Base-by-base conservation (phyloP, 2,329 filamentous ascomycete genomes). In the Sphaceloma murrayae region DNA sequence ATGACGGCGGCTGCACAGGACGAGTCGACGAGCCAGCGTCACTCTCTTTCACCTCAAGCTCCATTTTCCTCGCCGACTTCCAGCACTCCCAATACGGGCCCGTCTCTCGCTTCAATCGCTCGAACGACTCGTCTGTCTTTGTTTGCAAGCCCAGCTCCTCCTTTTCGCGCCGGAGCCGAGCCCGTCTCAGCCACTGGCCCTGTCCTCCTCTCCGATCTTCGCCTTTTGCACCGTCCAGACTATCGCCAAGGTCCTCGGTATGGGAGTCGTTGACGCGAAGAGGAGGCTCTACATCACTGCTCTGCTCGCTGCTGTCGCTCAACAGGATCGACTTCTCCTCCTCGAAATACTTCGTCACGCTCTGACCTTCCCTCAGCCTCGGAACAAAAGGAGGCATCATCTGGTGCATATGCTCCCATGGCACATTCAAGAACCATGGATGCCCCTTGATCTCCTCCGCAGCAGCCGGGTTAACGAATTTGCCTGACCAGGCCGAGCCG, bases 401-500 rank as follows among this genome's bases (percentile, higher is more conserved):
- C 24, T 73, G 64, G 55, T 91, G 82, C 11, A 94, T 63, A 1
- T 74, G 74, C 10, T 82, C 76, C 91, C 86, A 96, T 1, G 77
- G 74, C 11, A 93, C 76, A 39, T 78, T 77, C 46, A 72, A 73
- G 66, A 96, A 96, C 74, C 89, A 96, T 8, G 77, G 75, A 62
- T 96, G 91, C 3, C 72, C 65, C 60, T 93, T 95, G 68, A 96
- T 93, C 45, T 95, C 87, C 51, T 84, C 77, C 1, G 85, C 88
- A 56, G 94, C 88, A 49, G 91, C 75, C 0, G 83, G 70, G 55
- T 86, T 89, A 3, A 96, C 88, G 22, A 77, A 73, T 3, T 70
- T 69, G 46, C 63, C 63, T 48, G 10, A 48, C 49, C 13, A n/a
- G n/a, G n/a, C 54, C 46, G 4, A 48, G 48, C 21, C 36, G 52